These are phyloP conservation scores for Arthroderma sp. DNA, from an alignment of 2,329 filamentous ascomycete genomes.

Conservation along the genomic window DNA sequence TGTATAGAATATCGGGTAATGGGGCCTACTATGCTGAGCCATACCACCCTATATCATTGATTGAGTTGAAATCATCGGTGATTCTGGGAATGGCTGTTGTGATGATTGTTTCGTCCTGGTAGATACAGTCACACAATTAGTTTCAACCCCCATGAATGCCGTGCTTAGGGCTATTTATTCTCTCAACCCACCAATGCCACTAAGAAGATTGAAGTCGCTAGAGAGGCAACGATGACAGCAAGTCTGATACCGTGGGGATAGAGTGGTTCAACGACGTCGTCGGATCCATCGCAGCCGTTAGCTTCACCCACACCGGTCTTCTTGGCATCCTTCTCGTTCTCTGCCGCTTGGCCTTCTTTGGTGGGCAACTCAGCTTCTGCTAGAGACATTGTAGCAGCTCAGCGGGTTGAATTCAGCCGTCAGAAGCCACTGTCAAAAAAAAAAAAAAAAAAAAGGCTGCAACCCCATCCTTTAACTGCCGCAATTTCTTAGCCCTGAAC, in stretches of 20 bases:
- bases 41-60: conserved; percentile 8
- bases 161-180: neutral
- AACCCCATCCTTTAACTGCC: no score
- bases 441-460: no score
- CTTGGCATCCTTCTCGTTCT: neutral
- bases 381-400: no score
- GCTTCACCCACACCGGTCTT: neutral
- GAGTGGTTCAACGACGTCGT: neutral
- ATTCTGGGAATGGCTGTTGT: conserved; percentile 17
- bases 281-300: neutral
- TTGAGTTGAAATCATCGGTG: conserved; percentile 25
- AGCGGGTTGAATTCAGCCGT: no score
- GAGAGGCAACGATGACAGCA: conserved; percentile 1
- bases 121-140: neutral
- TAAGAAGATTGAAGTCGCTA: conserved; percentile 4
- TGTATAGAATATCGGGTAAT: neutral
- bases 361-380: no score
- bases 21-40: neutral
- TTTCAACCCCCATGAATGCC: neutral
- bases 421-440: no score
- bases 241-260: conserved; percentile 5
- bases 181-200: conserved; percentile 1
- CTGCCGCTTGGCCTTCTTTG: no score
- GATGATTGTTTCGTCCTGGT: conserved; percentile 15
- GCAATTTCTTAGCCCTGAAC: no score